These are phyloP conservation scores for Oenanthe javanica DNA, from an alignment of 140 eudicot species.

Conservation along the genomic window DNA sequence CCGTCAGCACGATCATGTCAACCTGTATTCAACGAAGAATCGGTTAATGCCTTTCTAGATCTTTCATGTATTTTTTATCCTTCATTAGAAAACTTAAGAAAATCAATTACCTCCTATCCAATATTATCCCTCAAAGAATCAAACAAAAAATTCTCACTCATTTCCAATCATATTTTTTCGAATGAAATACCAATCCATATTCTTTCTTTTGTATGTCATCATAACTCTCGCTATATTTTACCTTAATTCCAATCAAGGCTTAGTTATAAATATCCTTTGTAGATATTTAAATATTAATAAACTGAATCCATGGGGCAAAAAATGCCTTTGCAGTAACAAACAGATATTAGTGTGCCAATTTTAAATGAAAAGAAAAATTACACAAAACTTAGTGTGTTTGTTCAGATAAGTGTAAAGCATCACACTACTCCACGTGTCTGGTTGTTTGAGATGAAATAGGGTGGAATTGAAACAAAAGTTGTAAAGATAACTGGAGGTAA, in stretches of 20 bases:
- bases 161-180: not conserved
- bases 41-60: not conserved
- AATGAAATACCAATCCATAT: not conserved
- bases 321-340: not conserved
- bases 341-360: not conserved
- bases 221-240: not conserved
- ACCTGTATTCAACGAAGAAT: slow-evolving; percentile 43
- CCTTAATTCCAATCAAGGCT: not conserved
- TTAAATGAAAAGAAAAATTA: not conserved
- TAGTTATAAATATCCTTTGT: not conserved
- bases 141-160: not conserved
- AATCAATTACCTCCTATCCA: not conserved
- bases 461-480: not conserved
- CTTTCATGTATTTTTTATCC: not conserved
- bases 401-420: not conserved
- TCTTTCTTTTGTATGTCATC: not conserved
- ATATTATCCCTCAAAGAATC: not conserved
- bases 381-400: not conserved
- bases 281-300: not conserved
- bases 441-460: not conserved
- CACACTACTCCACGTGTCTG: not conserved
- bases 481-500: not conserved
- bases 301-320: not conserved
- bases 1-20: slow-evolving; percentile 96
- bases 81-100: not conserved